These are phyloP conservation scores for Wilcoxina mikolae DNA, from an alignment of 495 filamentous ascomycete species.

Conservation along the genomic window DNA sequence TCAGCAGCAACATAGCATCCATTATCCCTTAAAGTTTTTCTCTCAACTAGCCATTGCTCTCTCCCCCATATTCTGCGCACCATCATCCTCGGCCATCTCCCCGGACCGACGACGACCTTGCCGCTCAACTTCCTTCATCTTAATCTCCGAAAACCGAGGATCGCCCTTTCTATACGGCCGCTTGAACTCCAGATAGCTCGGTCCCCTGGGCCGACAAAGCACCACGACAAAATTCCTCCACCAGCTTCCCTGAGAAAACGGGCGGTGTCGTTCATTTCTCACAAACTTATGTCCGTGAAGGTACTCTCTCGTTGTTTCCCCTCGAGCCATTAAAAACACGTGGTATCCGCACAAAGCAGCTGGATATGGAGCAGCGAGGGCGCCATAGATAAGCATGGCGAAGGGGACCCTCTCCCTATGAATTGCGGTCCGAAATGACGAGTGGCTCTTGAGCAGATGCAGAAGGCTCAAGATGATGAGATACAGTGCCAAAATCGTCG, in stretches of 20 bases:
- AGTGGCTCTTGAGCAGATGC: constrained; percentile 51
- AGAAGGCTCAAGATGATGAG: constrained; percentile 60
- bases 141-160: constrained; percentile 52
- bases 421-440: constrained; percentile 54
- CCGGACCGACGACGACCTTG: too few relatives aligned
- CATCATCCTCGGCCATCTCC: neutral
- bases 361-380: constrained; percentile 64
- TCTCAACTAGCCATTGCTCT: neutral
- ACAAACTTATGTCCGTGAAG: constrained; percentile 88
- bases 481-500: constrained; percentile 60
- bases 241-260: constrained; percentile 67
- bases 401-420: constrained; percentile 50
- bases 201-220: constrained; percentile 66
- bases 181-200: constrained; percentile 70
- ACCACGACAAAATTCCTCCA: constrained; percentile 71
- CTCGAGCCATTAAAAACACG: constrained; percentile 71
- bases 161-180: constrained; percentile 61
- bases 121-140: constrained; percentile 8
- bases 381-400: constrained; percentile 73
- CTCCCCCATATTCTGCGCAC: neutral
- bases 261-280: constrained; percentile 78
- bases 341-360: constrained; percentile 75
- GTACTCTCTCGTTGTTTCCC: constrained; percentile 91
- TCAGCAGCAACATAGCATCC: neutral
- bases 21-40: neutral